These are phyloP conservation scores for Colletotrichum lini DNA, from an alignment of 2,329 filamentous ascomycete genomes.

Conservation along the genomic window DNA sequence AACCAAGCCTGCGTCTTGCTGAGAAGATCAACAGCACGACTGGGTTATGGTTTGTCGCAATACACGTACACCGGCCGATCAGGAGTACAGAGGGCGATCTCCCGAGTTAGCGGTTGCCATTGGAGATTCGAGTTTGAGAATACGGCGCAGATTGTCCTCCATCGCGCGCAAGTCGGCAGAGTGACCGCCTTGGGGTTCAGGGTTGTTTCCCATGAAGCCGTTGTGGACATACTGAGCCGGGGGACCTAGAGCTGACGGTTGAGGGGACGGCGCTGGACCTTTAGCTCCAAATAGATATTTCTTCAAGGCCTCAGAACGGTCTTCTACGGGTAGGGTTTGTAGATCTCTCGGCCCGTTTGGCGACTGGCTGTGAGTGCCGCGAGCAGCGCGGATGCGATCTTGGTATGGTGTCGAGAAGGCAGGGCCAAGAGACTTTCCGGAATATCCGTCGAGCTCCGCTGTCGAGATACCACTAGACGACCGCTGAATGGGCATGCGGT, in stretches of 20 bases:
- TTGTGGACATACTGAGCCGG: slow-evolving; percentile 22
- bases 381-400: slow-evolving; percentile 72
- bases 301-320: slow-evolving; percentile 67
- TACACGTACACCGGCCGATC: background rate
- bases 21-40: background rate
- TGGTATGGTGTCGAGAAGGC: slow-evolving; percentile 78
- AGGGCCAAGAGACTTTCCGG: slow-evolving; percentile 70
- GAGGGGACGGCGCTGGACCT: slow-evolving; percentile 41
- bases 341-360: slow-evolving; percentile 11
- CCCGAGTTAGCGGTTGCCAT: slow-evolving; percentile 45
- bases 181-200: slow-evolving; percentile 39
- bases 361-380: slow-evolving; percentile 48
- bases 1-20: background rate
- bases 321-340: slow-evolving; percentile 43
- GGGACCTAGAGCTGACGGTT: slow-evolving; percentile 19
- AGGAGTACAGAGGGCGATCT: slow-evolving; percentile 37
- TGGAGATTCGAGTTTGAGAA: slow-evolving; percentile 60
- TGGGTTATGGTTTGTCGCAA: background rate
- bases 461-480: slow-evolving; percentile 69
- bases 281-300: slow-evolving; percentile 67
- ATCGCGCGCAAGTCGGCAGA: slow-evolving; percentile 62
- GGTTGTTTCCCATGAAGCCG: slow-evolving; percentile 12
- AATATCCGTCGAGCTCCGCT: slow-evolving; percentile 76
- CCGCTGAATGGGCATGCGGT: slow-evolving; percentile 31
- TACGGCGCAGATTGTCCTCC: slow-evolving; percentile 68